Evolutionary conservation across 306 rosid genomes (phyloP).

Genomic region (Carpinus viminea): DNA sequence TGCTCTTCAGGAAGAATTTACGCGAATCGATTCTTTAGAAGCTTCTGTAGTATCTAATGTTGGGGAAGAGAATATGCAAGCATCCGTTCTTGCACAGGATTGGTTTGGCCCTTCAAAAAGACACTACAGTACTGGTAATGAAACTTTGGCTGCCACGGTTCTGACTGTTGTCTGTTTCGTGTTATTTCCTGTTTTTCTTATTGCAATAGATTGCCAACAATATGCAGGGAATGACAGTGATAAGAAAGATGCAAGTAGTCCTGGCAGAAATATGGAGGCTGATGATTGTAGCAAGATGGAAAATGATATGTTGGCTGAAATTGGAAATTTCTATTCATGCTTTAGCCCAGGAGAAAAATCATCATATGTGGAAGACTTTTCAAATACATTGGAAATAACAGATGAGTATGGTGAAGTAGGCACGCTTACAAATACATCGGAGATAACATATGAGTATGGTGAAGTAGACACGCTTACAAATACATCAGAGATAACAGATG

Average conservation of each 20-base stretch:
- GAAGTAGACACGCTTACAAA: too few species aligned
- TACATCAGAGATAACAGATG: constrained; percentile 68
- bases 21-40: constrained; percentile 54
- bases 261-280: constrained; percentile 28
- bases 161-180: constrained; percentile 19
- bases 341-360: constrained; percentile 45
- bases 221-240: constrained; percentile 47
- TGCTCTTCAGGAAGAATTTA: constrained; percentile 80
- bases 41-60: constrained; percentile 42
- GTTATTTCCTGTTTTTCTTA: constrained; percentile 8
- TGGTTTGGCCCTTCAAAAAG: constrained; percentile 61
- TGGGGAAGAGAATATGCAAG: constrained; percentile 48
- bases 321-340: constrained; percentile 40
- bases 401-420: constrained; percentile 91
- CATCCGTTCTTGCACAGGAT: constrained; percentile 67
- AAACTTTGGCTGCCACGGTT: constrained; percentile 14
- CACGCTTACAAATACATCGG: constrained; percentile 49
- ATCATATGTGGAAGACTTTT: constrained; percentile 36
- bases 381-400: constrained; percentile 57
- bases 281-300: constrained; percentile 33
- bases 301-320: constrained; percentile 30
- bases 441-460: constrained; percentile 73
- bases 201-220: constrained; percentile 34
- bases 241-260: constrained; percentile 34
- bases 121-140: constrained; percentile 46